Percentiles rank a stretch among this genome's conserved stretches.
Evolutionary conservation across 2,329 filamentous ascomycete genomes (phyloP).

Genomic region (Alternaria novae-zelandiae): DNA sequence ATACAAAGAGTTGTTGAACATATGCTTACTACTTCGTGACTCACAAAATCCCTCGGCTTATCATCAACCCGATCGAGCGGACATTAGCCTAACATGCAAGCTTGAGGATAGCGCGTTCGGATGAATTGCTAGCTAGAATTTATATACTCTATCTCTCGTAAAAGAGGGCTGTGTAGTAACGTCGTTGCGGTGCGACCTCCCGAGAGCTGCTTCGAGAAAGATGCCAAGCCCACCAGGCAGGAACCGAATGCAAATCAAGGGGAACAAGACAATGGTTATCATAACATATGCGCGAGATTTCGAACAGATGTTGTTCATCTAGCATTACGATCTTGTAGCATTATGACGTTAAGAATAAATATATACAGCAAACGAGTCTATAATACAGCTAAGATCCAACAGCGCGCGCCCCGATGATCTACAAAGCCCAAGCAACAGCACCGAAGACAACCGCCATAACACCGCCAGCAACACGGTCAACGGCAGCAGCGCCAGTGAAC

Average conservation of each 20-base stretch:
- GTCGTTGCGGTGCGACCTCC: not conserved
- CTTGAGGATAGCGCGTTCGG: no score
- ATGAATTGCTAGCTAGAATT: not conserved
- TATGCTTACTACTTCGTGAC: not conserved
- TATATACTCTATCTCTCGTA: not conserved
- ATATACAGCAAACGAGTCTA: not conserved
- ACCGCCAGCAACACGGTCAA: slow-evolving; percentile 10
- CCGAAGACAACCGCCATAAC: slow-evolving; percentile 18
- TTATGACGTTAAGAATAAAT: not conserved
- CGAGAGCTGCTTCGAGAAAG: not conserved
- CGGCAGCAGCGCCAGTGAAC: slow-evolving; percentile 27
- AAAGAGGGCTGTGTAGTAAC: not conserved
- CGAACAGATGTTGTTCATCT: rapidly evolving
- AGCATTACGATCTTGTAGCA: not conserved
- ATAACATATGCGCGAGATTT: no score
- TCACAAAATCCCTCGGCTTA: not conserved
- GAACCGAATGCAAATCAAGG: no score
- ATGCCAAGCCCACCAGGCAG: not conserved
- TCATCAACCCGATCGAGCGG: not conserved
- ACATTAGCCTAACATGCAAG: not conserved
- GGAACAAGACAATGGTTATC: not conserved
- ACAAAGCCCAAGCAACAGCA: slow-evolving; percentile 20
- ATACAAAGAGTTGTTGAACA: not conserved
- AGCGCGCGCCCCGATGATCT: not conserved
- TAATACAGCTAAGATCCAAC: not conserved